Base-by-base conservation (phyloP, 2,329 filamentous ascomycete genomes). In the Cladosporium sp. region DNA sequence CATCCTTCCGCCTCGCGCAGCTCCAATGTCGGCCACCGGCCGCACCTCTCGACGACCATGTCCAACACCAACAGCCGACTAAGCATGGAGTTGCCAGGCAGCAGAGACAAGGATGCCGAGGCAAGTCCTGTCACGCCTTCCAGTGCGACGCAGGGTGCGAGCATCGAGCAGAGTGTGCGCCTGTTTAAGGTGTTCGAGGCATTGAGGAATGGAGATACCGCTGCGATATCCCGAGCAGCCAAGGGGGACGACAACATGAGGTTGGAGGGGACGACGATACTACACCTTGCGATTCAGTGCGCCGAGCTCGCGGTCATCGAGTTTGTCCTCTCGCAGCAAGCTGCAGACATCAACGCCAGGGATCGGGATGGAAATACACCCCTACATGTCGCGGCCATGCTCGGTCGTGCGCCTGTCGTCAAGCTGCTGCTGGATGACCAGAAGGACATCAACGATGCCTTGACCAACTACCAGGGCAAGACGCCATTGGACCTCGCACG, bases 121-220 rank as follows among this genome's bases (percentile, higher is more conserved):
- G 52, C 54, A 2, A 58, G 45, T 13, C 56, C 61, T 5, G 55
- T 56, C 19, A 58, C 59, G 6, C 55, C 58, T 10, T 54, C 56
- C 14, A 61, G 56, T 41, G 60, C 61, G 9, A 61, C 65, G 1
- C 70, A 72, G 57, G 67, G 68, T 43, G 68, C 71, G 2, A 74
- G 73, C 3, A 87, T 98, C 54, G 91, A 98, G 67, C 90, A 95
- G 70, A 96, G 92, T 0, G 89, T 98, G 49, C 84, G 87, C 66
- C 91, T 95, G 60, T 98, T 98, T 71, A 85, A 91, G 60, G 83
- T 96, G 43, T 95, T 97, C 66, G 93, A 97, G 73, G 87, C 91
- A 40, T 76, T 98, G 59, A 83, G 92, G 59, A 93, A 82, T 68
- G 93, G 93, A 50, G 92, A 98, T 68, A 95, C 89, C 0, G 85